phyloP scores from a whole-genome alignment of 192 early-diverging fungal species.

The Mortierella hygrophila region DNA sequence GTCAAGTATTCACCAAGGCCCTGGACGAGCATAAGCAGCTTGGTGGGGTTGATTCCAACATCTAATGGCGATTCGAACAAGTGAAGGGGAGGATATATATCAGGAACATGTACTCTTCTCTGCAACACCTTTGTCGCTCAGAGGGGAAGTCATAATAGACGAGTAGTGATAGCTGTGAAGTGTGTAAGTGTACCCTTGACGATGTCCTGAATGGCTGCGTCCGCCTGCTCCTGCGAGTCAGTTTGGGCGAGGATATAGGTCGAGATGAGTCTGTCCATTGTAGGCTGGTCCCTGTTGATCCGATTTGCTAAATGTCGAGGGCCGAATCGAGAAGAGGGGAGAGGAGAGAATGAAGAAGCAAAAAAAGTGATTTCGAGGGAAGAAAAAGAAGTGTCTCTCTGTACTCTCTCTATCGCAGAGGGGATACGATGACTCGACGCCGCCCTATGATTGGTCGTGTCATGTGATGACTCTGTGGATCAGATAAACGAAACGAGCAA shows the following conservation, averaged over 20 bases:
- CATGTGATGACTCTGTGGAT: slow-evolving; percentile 1
- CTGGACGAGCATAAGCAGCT: slow-evolving; percentile 84
- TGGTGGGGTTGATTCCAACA: slow-evolving; percentile 64
- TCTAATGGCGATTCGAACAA: slow-evolving; percentile 16
- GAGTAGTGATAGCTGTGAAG: not conserved
- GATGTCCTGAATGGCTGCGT: slow-evolving; percentile 55
- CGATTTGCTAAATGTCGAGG: not conserved
- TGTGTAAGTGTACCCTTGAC: slow-evolving; percentile 36
- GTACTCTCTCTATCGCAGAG: too few relatives aligned
- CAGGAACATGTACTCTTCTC: not conserved
- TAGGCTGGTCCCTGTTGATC: slow-evolving; percentile 12
- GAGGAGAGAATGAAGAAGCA: slow-evolving; percentile 2
- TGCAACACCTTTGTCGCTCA: not conserved
- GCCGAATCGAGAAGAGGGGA: not conserved
- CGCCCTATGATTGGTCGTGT: not conserved
- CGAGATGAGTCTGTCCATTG: slow-evolving; percentile 56
- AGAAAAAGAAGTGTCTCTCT: not conserved
- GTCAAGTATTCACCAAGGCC: slow-evolving; percentile 82
- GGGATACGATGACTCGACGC: not conserved
- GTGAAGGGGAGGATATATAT: not conserved
- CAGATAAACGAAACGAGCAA: not conserved
- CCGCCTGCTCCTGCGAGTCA: slow-evolving; percentile 55
- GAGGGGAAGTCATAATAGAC: not conserved
- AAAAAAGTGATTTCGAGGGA: not conserved
- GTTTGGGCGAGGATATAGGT: slow-evolving; percentile 57